Conservation (phyloP, 371 early-diverging fungal species). For the Zopfochytrium polystomum region DNA sequence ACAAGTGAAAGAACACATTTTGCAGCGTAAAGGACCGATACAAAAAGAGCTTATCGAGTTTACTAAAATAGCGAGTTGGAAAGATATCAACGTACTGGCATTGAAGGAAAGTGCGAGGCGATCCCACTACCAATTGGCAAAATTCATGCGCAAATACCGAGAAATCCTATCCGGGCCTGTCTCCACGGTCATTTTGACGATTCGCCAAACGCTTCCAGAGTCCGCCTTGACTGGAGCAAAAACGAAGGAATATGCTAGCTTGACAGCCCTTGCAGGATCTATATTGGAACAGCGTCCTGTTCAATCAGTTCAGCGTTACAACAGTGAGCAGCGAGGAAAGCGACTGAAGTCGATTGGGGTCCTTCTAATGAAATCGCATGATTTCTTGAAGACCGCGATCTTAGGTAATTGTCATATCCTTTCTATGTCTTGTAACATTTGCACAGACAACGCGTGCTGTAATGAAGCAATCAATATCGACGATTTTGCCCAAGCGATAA, state of each 20-base stretch:
- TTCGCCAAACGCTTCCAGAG: conserved; percentile 20
- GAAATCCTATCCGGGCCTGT: conserved; percentile 62
- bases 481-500: conserved; percentile 28
- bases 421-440: too few relatives aligned
- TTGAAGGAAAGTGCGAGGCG: conserved; percentile 84
- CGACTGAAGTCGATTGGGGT: too few relatives aligned
- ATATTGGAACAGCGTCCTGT: too few relatives aligned
- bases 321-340: too few relatives aligned
- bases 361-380: too few relatives aligned
- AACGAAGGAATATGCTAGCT: too few relatives aligned
- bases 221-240: too few relatives aligned
- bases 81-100: conserved; percentile 94
- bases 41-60: conserved; percentile 86
- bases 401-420: too few relatives aligned
- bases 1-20: conserved; percentile 55
- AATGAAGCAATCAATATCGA: conserved; percentile 27
- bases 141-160: conserved; percentile 84
- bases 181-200: conserved; percentile 63
- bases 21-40: conserved; percentile 67
- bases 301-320: too few relatives aligned
- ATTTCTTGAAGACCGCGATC: too few relatives aligned
- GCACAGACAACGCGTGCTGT: too few relatives aligned
- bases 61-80: conserved; percentile 94
- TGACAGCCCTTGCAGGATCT: too few relatives aligned
- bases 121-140: conserved; percentile 86